Conservation (phyloP, 306 rosid species). For the Citrullus colocynthis region DNA sequence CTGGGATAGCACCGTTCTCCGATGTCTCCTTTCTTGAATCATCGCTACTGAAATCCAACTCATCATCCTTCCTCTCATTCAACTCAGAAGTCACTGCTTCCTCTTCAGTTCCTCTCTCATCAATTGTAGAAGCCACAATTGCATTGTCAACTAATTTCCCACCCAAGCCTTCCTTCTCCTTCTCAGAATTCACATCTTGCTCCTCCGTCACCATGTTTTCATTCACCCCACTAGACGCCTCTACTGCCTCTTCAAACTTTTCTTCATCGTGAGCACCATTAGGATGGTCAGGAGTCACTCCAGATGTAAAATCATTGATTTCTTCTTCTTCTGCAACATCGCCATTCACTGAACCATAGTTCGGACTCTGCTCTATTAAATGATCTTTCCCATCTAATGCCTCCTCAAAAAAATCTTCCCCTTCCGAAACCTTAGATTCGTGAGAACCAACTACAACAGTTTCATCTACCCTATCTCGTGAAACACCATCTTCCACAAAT, state of each 20-base stretch:
- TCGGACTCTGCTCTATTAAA: slow-evolving; percentile 19
- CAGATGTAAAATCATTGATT: slow-evolving; percentile 11
- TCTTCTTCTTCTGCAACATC: slow-evolving; percentile 5
- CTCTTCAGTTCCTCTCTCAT: slow-evolving; percentile 21
- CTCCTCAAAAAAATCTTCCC: slow-evolving; percentile 50
- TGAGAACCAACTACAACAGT: slow-evolving; percentile 23
- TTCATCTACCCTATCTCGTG: slow-evolving; percentile 18
- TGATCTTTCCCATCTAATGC: slow-evolving; percentile 22
- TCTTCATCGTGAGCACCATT: slow-evolving; percentile 22
- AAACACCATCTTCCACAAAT: slow-evolving; percentile 23
- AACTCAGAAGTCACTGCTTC: slow-evolving; percentile 18
- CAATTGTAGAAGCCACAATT: slow-evolving; percentile 18
- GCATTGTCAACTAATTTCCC: slow-evolving; percentile 4
- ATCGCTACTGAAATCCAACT: slow-evolving; percentile 9
- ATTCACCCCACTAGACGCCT: neutral
- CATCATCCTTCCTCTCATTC: slow-evolving; percentile 10
- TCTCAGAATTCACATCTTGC: slow-evolving; percentile 1
- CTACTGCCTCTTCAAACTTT: slow-evolving; percentile 40
- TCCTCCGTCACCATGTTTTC: slow-evolving; percentile 5
- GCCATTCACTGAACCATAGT: neutral
- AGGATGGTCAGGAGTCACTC: slow-evolving; percentile 14
- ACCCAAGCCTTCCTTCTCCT: slow-evolving; percentile 5
- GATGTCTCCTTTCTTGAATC: slow-evolving; percentile 25
- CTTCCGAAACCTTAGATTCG: slow-evolving; percentile 27
- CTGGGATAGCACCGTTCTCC: slow-evolving; percentile 19